Percentiles rank a stretch among this genome's conserved stretches.
These are phyloP conservation scores for Lactarius deliciosus DNA, from an alignment of 768 basidiomycete genomes.

Conservation along the genomic window DNA sequence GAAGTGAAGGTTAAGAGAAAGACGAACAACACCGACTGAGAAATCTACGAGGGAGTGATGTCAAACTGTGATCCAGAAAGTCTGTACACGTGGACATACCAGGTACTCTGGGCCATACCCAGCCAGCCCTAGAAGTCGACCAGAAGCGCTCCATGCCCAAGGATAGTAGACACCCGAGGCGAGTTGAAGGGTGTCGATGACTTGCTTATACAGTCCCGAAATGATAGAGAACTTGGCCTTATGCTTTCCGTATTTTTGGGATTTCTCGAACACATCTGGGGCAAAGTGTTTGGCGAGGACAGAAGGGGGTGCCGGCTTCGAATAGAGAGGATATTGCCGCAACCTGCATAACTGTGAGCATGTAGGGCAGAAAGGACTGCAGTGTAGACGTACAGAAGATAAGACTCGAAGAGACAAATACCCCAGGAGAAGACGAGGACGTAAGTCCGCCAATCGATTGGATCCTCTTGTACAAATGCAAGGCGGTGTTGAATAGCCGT, in stretches of 20 bases:
- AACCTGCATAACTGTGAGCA: constrained; percentile 38
- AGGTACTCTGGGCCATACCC: constrained; percentile 74
- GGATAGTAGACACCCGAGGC: constrained; percentile 72
- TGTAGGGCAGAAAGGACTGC: constrained; percentile 4
- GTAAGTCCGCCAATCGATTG: constrained; percentile 78
- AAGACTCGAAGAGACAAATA: constrained; percentile 83
- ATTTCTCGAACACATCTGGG: constrained; percentile 75
- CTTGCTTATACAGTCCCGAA: constrained; percentile 71
- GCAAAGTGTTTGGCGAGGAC: constrained; percentile 70
- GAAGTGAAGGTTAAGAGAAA: constrained; percentile 65
- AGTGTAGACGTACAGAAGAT: constrained; percentile 65
- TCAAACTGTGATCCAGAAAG: not conserved
- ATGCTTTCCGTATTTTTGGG: constrained; percentile 88
- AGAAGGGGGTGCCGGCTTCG: constrained; percentile 67
- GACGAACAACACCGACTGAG: constrained; percentile 79
- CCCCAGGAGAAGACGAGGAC: constrained; percentile 78
- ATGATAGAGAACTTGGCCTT: constrained; percentile 82
- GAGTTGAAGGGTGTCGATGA: constrained; percentile 66
- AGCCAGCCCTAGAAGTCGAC: constrained; percentile 45
- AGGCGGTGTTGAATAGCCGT: constrained; percentile 54
- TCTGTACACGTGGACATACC: constrained; percentile 43
- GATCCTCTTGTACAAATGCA: constrained; percentile 68
- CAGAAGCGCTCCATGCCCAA: constrained; percentile 75
- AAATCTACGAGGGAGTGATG: constrained; percentile 54
- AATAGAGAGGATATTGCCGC: constrained; percentile 85